Percentiles rank a stretch among this genome's conserved stretches.
These are phyloP conservation scores for Phyllachora maydis DNA, from an alignment of 2,329 filamentous ascomycete species.

Conservation along the genomic window DNA sequence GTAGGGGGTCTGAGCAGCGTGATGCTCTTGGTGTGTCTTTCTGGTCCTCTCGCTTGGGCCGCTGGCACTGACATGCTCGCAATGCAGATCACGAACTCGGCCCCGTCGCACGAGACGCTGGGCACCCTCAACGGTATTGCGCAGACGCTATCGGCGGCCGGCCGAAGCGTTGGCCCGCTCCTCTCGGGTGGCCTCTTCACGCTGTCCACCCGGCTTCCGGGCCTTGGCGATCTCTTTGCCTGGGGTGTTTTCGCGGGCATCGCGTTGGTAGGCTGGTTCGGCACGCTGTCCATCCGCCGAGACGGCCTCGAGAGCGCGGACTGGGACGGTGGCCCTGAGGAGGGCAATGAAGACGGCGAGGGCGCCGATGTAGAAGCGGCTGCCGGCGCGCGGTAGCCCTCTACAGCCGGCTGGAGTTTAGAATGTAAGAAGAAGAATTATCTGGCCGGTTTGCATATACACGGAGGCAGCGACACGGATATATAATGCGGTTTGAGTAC, in stretches of 20 bases:
- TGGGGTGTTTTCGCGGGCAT: conserved; percentile 81
- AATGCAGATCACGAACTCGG: conserved; percentile 76
- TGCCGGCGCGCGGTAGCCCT: too few relatives aligned
- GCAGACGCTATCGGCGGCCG: conserved; percentile 80
- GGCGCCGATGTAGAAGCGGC: conserved; percentile 5
- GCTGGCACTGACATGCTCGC: background rate
- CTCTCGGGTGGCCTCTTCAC: conserved; percentile 76
- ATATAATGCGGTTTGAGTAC: too few relatives aligned
- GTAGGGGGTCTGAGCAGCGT: conserved; percentile 83
- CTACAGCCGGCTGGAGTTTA: too few relatives aligned
- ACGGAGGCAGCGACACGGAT: too few relatives aligned
- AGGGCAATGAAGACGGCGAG: conserved; percentile 11
- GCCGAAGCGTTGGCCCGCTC: conserved; percentile 74
- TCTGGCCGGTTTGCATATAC: too few relatives aligned
- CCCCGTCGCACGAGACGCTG: conserved; percentile 65
- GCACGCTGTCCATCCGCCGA: conserved; percentile 60
- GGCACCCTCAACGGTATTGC: conserved; percentile 86
- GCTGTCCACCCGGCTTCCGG: conserved; percentile 47
- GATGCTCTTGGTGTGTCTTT: conserved; percentile 51
- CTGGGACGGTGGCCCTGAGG: conserved; percentile 19
- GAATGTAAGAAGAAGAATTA: too few relatives aligned
- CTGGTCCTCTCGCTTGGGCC: background rate
- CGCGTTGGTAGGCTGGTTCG: conserved; percentile 57
- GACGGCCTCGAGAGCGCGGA: conserved; percentile 37
- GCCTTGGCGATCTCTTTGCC: conserved; percentile 66